Percentiles rank a stretch among this genome's conserved stretches.
These are phyloP conservation scores for Pythium plurisporium DNA, from an alignment of 352 stramenopile species.

Conservation along the genomic window DNA sequence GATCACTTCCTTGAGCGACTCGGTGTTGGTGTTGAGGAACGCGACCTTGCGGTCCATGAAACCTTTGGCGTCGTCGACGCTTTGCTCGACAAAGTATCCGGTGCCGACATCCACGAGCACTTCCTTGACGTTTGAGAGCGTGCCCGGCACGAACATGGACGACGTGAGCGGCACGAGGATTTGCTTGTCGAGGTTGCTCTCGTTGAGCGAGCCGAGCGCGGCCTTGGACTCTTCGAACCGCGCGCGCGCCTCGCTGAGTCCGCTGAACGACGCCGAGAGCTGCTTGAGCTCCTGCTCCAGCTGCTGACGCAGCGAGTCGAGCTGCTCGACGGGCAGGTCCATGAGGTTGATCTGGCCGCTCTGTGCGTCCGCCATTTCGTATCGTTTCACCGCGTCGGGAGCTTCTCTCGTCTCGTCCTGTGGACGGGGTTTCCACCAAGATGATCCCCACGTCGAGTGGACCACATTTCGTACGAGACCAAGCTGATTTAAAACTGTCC, in stretches of 20 bases:
- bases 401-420: no score
- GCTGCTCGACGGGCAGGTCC: slow-evolving; percentile 91
- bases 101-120: slow-evolving; percentile 94
- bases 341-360: slow-evolving; percentile 59
- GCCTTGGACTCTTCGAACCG: slow-evolving; percentile 81
- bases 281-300: slow-evolving; percentile 82
- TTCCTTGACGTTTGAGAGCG: slow-evolving; percentile 78
- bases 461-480: not conserved
- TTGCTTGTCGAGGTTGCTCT: slow-evolving; percentile 61
- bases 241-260: slow-evolving; percentile 68
- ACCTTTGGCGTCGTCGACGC: slow-evolving; percentile 76
- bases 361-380: slow-evolving; percentile 35
- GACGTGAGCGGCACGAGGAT: slow-evolving; percentile 94
- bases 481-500: not conserved
- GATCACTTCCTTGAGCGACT: slow-evolving; percentile 89
- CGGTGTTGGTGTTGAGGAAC: slow-evolving; percentile 91
- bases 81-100: slow-evolving; percentile 94
- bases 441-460: not conserved
- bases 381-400: no score
- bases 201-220: slow-evolving; percentile 53
- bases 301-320: slow-evolving; percentile 90
- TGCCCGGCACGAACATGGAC: slow-evolving; percentile 92
- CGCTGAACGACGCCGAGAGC: slow-evolving; percentile 60
- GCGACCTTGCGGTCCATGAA: slow-evolving; percentile 93
- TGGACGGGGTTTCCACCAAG: not conserved